Evolutionary conservation across 169 alveolate genomes (phyloP), one percentile per base, ranked within the genome.

Genomic region (Theileria orientalis): DNA sequence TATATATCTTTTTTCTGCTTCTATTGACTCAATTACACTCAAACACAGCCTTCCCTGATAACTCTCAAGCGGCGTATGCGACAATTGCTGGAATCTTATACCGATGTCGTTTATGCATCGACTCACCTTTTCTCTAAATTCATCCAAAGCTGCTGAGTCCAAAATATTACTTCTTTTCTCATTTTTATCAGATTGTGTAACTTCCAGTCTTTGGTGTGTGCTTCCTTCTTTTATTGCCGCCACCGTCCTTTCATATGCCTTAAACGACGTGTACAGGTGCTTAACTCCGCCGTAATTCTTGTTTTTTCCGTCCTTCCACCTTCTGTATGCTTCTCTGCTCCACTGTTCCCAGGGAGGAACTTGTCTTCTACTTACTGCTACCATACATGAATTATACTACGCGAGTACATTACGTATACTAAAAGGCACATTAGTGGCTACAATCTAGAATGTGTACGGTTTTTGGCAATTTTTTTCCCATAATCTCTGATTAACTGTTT

Each of bases 261-360:
- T 62, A 21, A 62, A 62, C 7, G 72, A 62, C 33, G 13, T 40
- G 16, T 23, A 40, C 14, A 62, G 27, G 13, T 25, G 52, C 27
- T 44, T 29, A 62, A 44, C 13, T 13, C 21, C 32, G 1, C 1
- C 32, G 16, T 40, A 29, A 16, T 33, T 49, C 30, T 46, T 46
- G 16, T 44, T 68, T 19, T 44, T 44, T 19, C 5, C 9, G 6
- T 33, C 46, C 56, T 68, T 68, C 75, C 75, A 68, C 35, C 41
- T 68, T 32, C 76, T 32, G 35, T 68, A 70, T 8, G 87, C 51
- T 30, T 9, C 21, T 19, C 87, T 66, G 42, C 87, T 79, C 37
- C 37, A 33, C 37, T 60, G 30, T 66, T 79, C 87, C 87, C 87
- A 79, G 21, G 87, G 87, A 32, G 87, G 87, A 23, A 79, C 52